Evolutionary conservation across 805 yeast genomes (phyloP), one percentile per base, ranked within the genome.

Genomic region (Metschnikowia corniflorae): DNA sequence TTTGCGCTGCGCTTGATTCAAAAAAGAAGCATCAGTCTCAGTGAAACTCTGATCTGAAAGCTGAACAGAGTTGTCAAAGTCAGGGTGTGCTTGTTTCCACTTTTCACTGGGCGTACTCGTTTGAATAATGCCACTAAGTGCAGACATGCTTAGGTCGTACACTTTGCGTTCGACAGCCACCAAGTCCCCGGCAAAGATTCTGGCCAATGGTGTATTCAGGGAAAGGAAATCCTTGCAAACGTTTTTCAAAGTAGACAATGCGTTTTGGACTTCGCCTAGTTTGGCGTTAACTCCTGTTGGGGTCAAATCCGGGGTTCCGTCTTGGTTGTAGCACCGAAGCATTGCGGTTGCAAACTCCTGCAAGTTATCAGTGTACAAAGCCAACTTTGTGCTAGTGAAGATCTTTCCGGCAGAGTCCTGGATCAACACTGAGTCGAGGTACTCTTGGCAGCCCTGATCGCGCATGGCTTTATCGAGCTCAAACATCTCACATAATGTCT

Each of bases 391-490:
- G 16, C 14, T 15, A 13, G 19, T 10, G 5, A 16, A 9, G 15
- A 15, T 30, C n/a, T 13, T 24, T 13, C 26, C 26, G 3, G 24
- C n/a, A n/a, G 24, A 5, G 12, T 21, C 31, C n/a, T 14, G 13
- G 10, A 10, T 6, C 4, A 15, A 10, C 7, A 19, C 17, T 9
- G 19, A 18, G 1, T 22, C 16, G 5, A 33, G 27, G 12, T 33
- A 26, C 17, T 22, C 29, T 1, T 10, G 29, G 24, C 38, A 35
- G 7, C 33, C 33, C 14, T 16, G 24, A 12, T 9, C 19, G n/a
- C 38, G n/a, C 38, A 35, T 35, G 12, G 15, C 14, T 13, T 14
- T 14, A 15, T 29, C 24, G 14, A 35, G 15, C 14, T 21, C 26
- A 21, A 36, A 16, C 40, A 36, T 36, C 7, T 26, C 19, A 8